These are phyloP conservation scores for Microcyclospora pomicola DNA, from an alignment of 2,329 filamentous ascomycete species.

Conservation along the genomic window DNA sequence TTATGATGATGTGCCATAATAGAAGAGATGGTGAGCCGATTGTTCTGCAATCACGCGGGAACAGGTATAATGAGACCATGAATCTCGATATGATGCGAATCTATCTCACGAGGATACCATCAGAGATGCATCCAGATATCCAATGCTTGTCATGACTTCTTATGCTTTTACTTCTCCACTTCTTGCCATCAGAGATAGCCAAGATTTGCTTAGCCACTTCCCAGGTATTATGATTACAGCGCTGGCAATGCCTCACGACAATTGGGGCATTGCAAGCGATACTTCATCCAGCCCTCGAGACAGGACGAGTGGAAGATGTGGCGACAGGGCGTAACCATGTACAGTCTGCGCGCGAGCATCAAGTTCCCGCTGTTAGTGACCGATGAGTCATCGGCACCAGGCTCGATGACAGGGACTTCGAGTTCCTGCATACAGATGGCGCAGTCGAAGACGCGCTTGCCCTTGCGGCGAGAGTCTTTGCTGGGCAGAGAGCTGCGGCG, in stretches of 20 bases:
- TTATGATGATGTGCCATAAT: too few species aligned
- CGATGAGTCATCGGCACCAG: conserved; percentile 17
- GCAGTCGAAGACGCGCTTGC: conserved; percentile 61
- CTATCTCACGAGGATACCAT: too few species aligned
- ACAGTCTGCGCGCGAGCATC: conserved; percentile 57
- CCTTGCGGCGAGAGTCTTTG: conserved; percentile 15
- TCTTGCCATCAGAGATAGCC: too few species aligned
- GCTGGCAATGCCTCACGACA: conserved; percentile 83
- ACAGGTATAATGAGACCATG: too few species aligned
- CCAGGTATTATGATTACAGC: conserved; percentile 37
- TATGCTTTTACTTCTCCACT: too few species aligned
- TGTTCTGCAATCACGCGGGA: too few species aligned
- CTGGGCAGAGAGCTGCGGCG: conserved; percentile 16
- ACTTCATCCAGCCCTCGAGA: conserved; percentile 91
- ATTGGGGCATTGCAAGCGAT: conserved; percentile 85
- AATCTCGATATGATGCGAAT: too few species aligned
- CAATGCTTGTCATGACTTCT: too few species aligned
- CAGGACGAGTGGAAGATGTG: conserved; percentile 92
- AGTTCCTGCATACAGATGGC: conserved; percentile 88
- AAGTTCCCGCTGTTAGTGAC: conserved; percentile 39
- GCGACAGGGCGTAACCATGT: conserved; percentile 95
- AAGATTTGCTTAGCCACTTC: too few species aligned
- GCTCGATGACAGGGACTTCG: conserved; percentile 68
- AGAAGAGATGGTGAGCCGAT: too few species aligned
- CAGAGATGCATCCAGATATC: too few species aligned